These are phyloP conservation scores for Skeletonema marinoi DNA, from an alignment of 108 stramenopile species.

Conservation along the genomic window DNA sequence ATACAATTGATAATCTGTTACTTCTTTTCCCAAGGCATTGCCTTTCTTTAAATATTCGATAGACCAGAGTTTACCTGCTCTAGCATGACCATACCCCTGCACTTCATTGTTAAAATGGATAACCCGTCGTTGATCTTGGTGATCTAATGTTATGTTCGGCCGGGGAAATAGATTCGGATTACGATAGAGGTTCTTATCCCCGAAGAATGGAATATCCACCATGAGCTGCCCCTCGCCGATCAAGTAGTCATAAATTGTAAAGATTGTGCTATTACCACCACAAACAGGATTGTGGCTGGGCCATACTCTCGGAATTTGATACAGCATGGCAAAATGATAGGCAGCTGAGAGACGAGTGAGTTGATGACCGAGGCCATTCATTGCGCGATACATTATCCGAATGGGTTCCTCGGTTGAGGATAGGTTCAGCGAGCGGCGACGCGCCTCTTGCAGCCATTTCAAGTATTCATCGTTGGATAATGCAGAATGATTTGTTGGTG, in stretches of 20 bases:
- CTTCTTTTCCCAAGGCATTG: not conserved
- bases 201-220: not conserved
- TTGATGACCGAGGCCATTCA: slow-evolving; percentile 11
- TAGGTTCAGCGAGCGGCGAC: not conserved
- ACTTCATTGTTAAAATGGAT: not conserved
- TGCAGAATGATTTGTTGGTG: no score
- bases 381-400: not conserved
- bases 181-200: not conserved
- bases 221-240: slow-evolving; percentile 1
- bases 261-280: not conserved
- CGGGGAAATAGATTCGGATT: not conserved
- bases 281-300: slow-evolving; percentile 2
- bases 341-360: not conserved
- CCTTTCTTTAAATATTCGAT: not conserved
- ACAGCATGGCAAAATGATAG: slow-evolving; percentile 8
- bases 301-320: slow-evolving; percentile 1
- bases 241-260: slow-evolving; percentile 1
- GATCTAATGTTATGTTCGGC: not conserved
- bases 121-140: not conserved
- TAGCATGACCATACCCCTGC: not conserved
- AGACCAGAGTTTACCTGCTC: not conserved
- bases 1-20: slow-evolving; percentile 6
- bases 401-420: not conserved
- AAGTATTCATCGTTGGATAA: not conserved
- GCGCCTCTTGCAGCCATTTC: not conserved